Conservation (phyloP, 1,284 basidiomycete genomes). For the Ustilago esculenta region DNA sequence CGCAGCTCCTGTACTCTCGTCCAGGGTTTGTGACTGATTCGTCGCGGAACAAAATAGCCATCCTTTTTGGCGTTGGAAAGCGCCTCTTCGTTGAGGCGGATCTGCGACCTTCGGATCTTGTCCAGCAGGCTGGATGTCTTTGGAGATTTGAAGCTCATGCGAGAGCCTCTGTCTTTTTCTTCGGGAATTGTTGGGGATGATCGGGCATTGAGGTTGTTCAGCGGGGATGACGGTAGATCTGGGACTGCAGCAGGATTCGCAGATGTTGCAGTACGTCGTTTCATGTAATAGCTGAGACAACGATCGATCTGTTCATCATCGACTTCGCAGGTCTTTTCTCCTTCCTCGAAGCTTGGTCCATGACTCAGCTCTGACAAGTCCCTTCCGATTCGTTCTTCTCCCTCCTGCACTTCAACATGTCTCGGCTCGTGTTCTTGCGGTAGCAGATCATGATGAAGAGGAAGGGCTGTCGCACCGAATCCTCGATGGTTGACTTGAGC, state of each 20-base stretch:
- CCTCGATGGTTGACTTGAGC: neutral
- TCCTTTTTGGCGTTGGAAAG: slow-evolving; percentile 8
- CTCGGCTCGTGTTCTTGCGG: neutral
- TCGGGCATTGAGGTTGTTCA: neutral
- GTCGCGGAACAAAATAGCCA: neutral
- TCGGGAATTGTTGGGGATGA: neutral
- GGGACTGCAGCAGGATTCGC: neutral
- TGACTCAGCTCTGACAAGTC: neutral
- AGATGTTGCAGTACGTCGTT: slow-evolving; percentile 6
- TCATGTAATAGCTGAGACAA: slow-evolving; percentile 46
- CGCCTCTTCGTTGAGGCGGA: slow-evolving; percentile 28
- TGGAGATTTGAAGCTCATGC: slow-evolving; percentile 12
- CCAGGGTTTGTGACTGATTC: neutral
- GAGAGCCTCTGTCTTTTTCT: neutral
- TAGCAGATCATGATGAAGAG: neutral
- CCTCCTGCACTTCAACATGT: neutral
- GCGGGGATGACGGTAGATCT: neutral
- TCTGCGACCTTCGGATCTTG: slow-evolving; percentile 30
- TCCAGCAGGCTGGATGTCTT: slow-evolving; percentile 23
- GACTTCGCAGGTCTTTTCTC: slow-evolving; percentile 8
- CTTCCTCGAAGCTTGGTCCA: neutral
- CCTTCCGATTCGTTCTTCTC: neutral
- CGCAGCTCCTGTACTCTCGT: neutral
- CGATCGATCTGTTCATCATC: slow-evolving; percentile 34
- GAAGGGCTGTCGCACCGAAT: neutral